A percentile compares a stretch with the other conserved stretches of the same genome.
Evolutionary conservation across 75 land plant genomes (phyloP).

Genomic region (Pseudotsuga menziesii): DNA sequence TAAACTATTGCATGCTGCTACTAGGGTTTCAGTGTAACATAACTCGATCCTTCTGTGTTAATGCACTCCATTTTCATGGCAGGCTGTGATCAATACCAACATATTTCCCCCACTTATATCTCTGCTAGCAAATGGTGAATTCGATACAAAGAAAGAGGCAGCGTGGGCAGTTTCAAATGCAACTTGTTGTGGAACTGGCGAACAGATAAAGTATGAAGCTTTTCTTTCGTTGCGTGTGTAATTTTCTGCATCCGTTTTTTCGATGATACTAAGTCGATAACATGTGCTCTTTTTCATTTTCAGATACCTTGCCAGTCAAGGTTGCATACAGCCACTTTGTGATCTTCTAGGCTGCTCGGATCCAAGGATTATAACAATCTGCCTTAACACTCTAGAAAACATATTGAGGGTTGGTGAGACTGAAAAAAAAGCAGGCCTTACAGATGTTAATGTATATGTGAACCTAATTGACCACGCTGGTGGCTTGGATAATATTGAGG

Average conservation of each 20-base stretch:
- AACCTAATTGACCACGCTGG: no score
- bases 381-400: constrained; percentile 87
- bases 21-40: no score
- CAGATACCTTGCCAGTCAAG: constrained; percentile 72
- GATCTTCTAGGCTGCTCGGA: constrained; percentile 80
- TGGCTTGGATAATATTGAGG: no score
- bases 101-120: constrained; percentile 67
- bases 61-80: background rate
- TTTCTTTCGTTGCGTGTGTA: background rate
- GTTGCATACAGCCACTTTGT: constrained; percentile 83
- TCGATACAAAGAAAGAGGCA: constrained; percentile 87
- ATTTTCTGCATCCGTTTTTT: background rate
- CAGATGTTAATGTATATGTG: no score
- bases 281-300: background rate
- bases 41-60: no score
- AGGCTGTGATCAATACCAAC: constrained; percentile 85
- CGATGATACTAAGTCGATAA: background rate
- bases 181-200: constrained; percentile 79
- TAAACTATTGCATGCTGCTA: no score
- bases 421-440: no score
- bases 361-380: constrained; percentile 67
- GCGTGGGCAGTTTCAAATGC: constrained; percentile 91
- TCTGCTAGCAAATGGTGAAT: constrained; percentile 71
- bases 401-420: constrained; percentile 83
- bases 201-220: constrained; percentile 66